phyloP scores from a whole-genome alignment of 169 alveolate genomes.

The Cryptosporidium parvum region DNA sequence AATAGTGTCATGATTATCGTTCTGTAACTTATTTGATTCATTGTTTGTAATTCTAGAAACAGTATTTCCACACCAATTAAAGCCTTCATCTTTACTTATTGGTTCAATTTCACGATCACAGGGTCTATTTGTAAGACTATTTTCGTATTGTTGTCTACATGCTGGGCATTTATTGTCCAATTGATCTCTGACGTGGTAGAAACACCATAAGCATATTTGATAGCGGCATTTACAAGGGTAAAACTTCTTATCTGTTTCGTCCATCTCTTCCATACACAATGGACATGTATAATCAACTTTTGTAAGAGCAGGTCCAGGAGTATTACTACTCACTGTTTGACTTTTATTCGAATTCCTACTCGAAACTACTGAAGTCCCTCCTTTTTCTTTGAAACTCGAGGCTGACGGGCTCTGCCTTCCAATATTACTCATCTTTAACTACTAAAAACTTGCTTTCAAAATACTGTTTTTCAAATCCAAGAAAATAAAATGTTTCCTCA shows the following conservation, averaged over 20 bases:
- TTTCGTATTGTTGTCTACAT: constrained; percentile 90
- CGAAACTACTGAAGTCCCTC: neutral
- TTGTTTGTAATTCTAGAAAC: constrained; percentile 23
- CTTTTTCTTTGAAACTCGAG: constrained; percentile 11
- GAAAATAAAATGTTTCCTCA: constrained; percentile 1
- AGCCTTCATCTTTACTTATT: constrained; percentile 24
- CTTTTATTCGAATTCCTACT: neutral
- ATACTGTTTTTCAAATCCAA: neutral
- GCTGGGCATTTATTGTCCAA: constrained; percentile 93
- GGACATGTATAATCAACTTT: constrained; percentile 86
- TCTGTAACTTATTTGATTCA: neutral
- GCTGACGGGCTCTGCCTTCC: constrained; percentile 8
- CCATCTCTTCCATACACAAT: constrained; percentile 90
- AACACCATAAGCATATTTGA: constrained; percentile 92
- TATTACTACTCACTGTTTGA: neutral
- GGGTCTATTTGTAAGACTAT: constrained; percentile 72
- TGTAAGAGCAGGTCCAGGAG: constrained; percentile 4
- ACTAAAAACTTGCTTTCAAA: neutral
- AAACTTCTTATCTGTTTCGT: constrained; percentile 89
- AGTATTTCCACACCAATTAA: constrained; percentile 72
- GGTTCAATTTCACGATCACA: constrained; percentile 15
- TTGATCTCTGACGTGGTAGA: constrained; percentile 88
- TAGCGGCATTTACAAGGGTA: constrained; percentile 92
- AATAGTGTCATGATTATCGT: neutral
- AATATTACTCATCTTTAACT: neutral